phyloP scores from a whole-genome alignment of 306 rosid genomes.

The Inga oerstediana region DNA sequence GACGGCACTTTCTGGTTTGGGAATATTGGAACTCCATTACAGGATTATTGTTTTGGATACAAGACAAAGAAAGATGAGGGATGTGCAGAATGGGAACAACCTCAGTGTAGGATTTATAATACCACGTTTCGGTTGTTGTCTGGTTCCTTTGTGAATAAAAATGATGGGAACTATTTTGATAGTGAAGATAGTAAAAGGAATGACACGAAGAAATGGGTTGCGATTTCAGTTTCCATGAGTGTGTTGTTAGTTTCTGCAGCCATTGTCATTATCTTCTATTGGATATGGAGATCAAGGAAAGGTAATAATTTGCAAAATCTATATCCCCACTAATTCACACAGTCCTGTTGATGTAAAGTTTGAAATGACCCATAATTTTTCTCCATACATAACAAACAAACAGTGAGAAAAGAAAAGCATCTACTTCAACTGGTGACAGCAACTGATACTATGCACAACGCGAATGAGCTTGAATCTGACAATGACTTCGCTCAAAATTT shows the following conservation, averaged over 20 bases:
- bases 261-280: neutral
- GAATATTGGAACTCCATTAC: fast-evolving
- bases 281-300: neutral
- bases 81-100: neutral
- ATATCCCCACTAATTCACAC: neutral
- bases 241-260: neutral
- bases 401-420: neutral
- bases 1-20: neutral
- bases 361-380: neutral
- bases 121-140: neutral
- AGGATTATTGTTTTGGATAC: neutral
- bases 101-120: neutral
- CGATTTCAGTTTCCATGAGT: neutral
- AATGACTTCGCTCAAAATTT: constrained; percentile 15
- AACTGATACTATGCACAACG: neutral
- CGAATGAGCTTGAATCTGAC: neutral
- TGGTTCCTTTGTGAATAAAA: neutral
- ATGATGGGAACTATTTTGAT: no score
- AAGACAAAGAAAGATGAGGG: neutral
- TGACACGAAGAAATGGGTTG: neutral
- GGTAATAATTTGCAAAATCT: neutral
- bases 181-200: neutral
- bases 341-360: neutral
- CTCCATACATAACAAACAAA: neutral
- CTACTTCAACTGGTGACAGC: neutral